phyloP scores from a whole-genome alignment of 2,329 filamentous ascomycete genomes.

The Drechslerella stenobrocha region DNA sequence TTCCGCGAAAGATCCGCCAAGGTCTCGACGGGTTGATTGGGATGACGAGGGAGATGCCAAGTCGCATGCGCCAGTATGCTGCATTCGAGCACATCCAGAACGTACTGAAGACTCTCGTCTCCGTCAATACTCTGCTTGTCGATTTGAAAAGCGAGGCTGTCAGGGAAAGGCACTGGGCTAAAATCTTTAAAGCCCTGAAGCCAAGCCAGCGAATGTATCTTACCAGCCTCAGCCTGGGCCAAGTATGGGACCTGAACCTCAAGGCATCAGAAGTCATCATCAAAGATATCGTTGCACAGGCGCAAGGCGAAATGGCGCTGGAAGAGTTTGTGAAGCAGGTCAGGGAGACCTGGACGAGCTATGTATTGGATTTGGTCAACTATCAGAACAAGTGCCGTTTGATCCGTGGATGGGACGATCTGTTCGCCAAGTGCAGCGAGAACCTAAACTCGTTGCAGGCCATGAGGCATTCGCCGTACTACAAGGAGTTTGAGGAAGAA shows the following conservation, averaged over 20 bases:
- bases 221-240: slow-evolving; percentile 91
- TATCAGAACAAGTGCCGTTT: slow-evolving; percentile 98
- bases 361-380: slow-evolving; percentile 87
- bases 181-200: slow-evolving; percentile 94
- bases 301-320: slow-evolving; percentile 95
- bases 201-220: slow-evolving; percentile 92
- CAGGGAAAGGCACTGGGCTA: slow-evolving; percentile 92
- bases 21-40: slow-evolving; percentile 90
- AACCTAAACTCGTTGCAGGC: slow-evolving; percentile 96
- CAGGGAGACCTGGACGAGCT: slow-evolving; percentile 94
- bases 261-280: slow-evolving; percentile 84
- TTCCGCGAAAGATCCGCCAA: slow-evolving; percentile 87
- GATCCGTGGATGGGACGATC: slow-evolving; percentile 95
- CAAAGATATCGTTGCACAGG: slow-evolving; percentile 89
- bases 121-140: slow-evolving; percentile 82
- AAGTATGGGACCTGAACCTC: slow-evolving; percentile 97
- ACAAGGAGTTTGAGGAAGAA: slow-evolving; percentile 98
- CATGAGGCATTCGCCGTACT: slow-evolving; percentile 98
- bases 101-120: slow-evolving; percentile 82
- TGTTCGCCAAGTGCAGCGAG: slow-evolving; percentile 98
- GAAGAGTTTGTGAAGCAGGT: slow-evolving; percentile 94
- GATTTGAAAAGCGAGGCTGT: slow-evolving; percentile 97
- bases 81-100: slow-evolving; percentile 99
- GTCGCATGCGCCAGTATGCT: slow-evolving; percentile 97
- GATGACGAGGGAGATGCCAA: slow-evolving; percentile 99